Conservation (phyloP, 1,284 basidiomycete species). For the Ceraceosorus guamensis region DNA sequence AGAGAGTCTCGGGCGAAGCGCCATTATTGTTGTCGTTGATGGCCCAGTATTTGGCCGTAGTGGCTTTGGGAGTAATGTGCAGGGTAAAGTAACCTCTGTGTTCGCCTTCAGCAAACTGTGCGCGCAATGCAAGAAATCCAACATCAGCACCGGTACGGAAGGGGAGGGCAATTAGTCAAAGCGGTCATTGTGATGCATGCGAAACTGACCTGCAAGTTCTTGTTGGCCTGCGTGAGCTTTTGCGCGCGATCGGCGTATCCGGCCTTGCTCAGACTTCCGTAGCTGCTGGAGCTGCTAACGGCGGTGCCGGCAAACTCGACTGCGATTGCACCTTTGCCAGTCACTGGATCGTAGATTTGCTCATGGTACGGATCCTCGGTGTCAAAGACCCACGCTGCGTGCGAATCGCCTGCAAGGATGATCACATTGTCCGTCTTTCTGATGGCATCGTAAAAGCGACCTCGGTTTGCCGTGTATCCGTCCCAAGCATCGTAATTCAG, state of each 20-base stretch:
- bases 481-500: constrained; percentile 61
- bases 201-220: constrained; percentile 52
- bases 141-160: too few species aligned
- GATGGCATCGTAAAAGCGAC: constrained; percentile 58
- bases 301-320: constrained; percentile 64
- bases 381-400: constrained; percentile 53
- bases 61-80: constrained; percentile 41
- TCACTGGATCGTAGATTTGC: constrained; percentile 54
- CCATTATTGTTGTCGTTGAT: constrained; percentile 57
- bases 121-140: too few species aligned
- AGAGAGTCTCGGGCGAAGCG: constrained; percentile 52
- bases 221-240: constrained; percentile 53
- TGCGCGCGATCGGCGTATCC: constrained; percentile 47
- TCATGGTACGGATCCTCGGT: constrained; percentile 22
- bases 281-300: constrained; percentile 57
- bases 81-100: constrained; percentile 58
- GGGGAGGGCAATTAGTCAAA: too few species aligned
- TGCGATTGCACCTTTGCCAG: constrained; percentile 57
- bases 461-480: constrained; percentile 59
- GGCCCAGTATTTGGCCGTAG: constrained; percentile 57
- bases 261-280: constrained; percentile 55
- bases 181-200: too few species aligned
- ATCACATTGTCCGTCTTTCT: constrained; percentile 55
- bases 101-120: constrained; percentile 58
- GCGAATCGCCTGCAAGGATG: constrained; percentile 59